Percentiles rank a stretch among this genome's conserved stretches.
Conservation (phyloP, 805 yeast species). For the Maudiozyma serrabonitensis region DNA sequence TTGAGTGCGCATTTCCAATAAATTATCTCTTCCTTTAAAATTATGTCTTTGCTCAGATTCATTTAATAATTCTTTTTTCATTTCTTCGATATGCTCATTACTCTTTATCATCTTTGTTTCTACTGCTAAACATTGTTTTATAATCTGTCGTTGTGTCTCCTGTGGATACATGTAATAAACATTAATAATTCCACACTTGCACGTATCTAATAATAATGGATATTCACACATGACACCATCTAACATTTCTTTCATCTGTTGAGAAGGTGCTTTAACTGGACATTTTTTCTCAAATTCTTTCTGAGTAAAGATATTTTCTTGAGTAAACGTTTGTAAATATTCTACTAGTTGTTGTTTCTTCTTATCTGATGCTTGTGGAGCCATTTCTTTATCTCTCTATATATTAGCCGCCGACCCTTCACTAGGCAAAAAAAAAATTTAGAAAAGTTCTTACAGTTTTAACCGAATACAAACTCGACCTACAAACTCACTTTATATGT, state of each 20-base stretch:
- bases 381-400: background rate
- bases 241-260: conserved; percentile 3
- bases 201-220: conserved; percentile 25
- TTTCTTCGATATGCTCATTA: conserved; percentile 4
- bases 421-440: no score
- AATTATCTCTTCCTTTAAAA: conserved; percentile 3
- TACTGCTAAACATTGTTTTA: background rate
- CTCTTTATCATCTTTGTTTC: background rate
- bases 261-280: conserved; percentile 4
- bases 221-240: conserved; percentile 5
- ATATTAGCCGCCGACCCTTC: background rate
- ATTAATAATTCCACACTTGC: conserved; percentile 46
- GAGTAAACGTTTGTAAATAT: conserved; percentile 1
- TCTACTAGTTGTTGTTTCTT: background rate
- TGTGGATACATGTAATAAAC: conserved; percentile 29
- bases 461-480: background rate
- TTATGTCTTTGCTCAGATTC: background rate
- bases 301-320: conserved; percentile 4
- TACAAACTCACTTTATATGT: background rate
- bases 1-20: conserved; percentile 1
- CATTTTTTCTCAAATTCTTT: conserved; percentile 10
- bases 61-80: conserved; percentile 6
- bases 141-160: background rate
- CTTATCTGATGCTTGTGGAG: conserved; percentile 1
- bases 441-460: no score